Evolutionary conservation across 768 basidiomycete genomes (phyloP).

Genomic region (Lanmaoa pseudosensibilis): DNA sequence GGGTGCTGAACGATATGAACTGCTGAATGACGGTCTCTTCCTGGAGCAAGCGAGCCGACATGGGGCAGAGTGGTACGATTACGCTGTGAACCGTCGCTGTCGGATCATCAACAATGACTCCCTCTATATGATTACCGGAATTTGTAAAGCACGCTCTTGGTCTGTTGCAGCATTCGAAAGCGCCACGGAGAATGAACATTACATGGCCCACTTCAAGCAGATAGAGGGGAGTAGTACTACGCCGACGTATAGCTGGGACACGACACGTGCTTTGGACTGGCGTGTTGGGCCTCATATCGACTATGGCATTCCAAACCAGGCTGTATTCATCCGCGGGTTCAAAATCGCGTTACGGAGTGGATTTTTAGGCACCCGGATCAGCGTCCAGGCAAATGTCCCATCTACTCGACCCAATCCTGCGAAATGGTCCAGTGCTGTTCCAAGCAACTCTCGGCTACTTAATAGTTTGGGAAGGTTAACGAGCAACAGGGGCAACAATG

Average conservation of each 20-base stretch:
- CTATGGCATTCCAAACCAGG: constrained; percentile 11
- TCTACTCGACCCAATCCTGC: not conserved
- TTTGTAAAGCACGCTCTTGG: constrained; percentile 17
- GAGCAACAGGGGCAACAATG: not conserved
- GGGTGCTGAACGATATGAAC: not conserved
- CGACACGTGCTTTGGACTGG: not conserved
- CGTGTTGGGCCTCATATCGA: not conserved
- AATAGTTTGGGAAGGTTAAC: not conserved
- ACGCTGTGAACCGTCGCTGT: not conserved
- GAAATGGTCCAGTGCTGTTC: not conserved
- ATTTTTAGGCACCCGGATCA: not conserved
- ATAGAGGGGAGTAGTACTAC: not conserved
- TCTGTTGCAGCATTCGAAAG: constrained; percentile 21
- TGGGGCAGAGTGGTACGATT: constrained; percentile 1
- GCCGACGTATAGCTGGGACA: not conserved
- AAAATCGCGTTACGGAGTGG: constrained; percentile 7
- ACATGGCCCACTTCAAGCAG: not conserved
- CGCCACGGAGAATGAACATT: too few relatives aligned
- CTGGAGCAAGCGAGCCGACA: not conserved
- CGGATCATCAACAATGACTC: not conserved
- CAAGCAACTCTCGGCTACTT: not conserved
- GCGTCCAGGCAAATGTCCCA: not conserved
- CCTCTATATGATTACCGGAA: not conserved
- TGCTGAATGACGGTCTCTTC: not conserved
- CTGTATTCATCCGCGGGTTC: constrained; percentile 22